Evolutionary conservation across 2,329 filamentous ascomycete species (phyloP).

Genomic region (Colletotrichum sp.): DNA sequence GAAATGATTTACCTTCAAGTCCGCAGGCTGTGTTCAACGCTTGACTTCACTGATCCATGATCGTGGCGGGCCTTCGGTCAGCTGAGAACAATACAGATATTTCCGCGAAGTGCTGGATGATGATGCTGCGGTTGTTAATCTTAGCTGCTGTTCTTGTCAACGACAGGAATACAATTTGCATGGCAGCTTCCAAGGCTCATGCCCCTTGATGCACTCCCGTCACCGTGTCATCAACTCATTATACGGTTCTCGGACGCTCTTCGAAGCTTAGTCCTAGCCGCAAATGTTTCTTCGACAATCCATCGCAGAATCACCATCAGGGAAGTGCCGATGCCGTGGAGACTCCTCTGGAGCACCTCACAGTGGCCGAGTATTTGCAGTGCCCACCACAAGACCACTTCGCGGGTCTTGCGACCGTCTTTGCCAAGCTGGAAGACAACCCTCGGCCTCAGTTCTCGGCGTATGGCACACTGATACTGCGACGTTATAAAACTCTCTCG

Average conservation of each 20-base stretch:
- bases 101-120: neutral
- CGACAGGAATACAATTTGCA: neutral
- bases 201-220: neutral
- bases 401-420: neutral
- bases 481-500: neutral
- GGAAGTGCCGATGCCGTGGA: neutral
- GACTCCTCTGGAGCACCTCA: neutral
- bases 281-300: neutral
- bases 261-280: neutral
- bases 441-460: neutral
- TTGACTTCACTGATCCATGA: neutral
- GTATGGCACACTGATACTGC: neutral
- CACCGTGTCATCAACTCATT: neutral
- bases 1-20: neutral
- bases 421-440: neutral
- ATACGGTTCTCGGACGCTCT: neutral
- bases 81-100: neutral
- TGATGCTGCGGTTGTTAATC: neutral
- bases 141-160: neutral
- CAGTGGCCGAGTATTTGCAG: neutral
- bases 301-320: neutral
- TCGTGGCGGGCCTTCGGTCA: neutral
- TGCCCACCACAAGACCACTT: neutral
- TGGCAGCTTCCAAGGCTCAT: neutral
- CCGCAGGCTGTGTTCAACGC: neutral